Conservation (phyloP, 768 basidiomycete genomes). For the Suillus ampliporus region DNA sequence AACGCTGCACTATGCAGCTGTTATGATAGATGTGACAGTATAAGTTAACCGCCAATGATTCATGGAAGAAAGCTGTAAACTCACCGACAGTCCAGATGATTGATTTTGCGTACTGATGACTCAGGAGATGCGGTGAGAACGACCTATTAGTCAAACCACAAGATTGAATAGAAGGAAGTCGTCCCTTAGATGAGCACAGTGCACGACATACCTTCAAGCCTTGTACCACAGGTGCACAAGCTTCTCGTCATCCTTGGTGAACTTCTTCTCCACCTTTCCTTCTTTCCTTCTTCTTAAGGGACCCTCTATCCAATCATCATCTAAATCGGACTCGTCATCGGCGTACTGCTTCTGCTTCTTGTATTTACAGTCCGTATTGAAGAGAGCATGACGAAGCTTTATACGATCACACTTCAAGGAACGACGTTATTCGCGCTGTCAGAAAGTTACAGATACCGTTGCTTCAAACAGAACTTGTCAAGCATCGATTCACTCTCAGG, state of each 20-base stretch:
- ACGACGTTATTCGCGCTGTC: slow-evolving; percentile 63
- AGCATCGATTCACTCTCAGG: too few relatives aligned
- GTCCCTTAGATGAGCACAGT: too few relatives aligned
- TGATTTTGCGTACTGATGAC: too few relatives aligned
- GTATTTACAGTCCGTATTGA: slow-evolving; percentile 75
- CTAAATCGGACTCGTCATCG: slow-evolving; percentile 90
- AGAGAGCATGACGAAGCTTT: slow-evolving; percentile 91
- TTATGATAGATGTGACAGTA: slow-evolving; percentile 65
- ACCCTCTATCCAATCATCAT: slow-evolving; percentile 85
- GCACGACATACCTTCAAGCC: too few relatives aligned
- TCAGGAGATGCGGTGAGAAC: slow-evolving; percentile 32
- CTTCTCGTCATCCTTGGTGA: slow-evolving; percentile 92
- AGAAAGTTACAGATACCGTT: slow-evolving; percentile 2
- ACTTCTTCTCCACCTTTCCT: slow-evolving; percentile 92
- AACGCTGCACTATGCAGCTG: slow-evolving; percentile 93
- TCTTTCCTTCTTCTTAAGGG: slow-evolving; percentile 82
- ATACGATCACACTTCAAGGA: slow-evolving; percentile 95
- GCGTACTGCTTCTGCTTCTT: slow-evolving; percentile 82
- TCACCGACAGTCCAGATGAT: slow-evolving; percentile 91
- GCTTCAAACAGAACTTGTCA: too few relatives aligned
- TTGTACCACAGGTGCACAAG: too few relatives aligned
- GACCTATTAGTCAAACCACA: too few relatives aligned
- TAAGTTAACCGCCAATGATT: slow-evolving; percentile 13
- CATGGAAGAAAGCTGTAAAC: slow-evolving; percentile 24
- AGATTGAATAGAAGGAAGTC: too few relatives aligned